These are phyloP conservation scores for Irpex lacteus DNA, from an alignment of 1,284 basidiomycete genomes.

Conservation along the genomic window DNA sequence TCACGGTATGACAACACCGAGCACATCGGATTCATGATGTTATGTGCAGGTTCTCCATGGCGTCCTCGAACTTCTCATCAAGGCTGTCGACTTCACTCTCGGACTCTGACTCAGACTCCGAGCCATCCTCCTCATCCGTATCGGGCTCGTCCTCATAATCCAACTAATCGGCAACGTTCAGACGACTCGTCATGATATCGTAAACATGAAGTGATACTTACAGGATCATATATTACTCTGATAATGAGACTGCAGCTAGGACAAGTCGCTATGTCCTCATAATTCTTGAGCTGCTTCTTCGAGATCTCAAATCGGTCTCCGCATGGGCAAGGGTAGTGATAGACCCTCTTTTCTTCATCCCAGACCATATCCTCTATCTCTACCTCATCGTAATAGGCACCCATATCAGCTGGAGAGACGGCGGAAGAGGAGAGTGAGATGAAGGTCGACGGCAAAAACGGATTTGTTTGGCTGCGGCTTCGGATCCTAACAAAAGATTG, in stretches of 20 bases:
- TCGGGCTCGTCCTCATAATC: conserved; percentile 70
- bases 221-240: conserved; percentile 93
- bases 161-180: conserved; percentile 39
- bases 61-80: conserved; percentile 58
- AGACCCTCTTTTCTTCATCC: conserved; percentile 82
- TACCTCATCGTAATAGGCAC: conserved; percentile 87
- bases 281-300: conserved; percentile 81
- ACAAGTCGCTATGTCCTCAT: conserved; percentile 96
- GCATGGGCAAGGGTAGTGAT: conserved; percentile 97
- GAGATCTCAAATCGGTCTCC: conserved; percentile 98
- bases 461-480: conserved; percentile 11
- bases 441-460: background rate
- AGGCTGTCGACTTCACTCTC: conserved; percentile 34
- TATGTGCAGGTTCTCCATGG: conserved; percentile 60
- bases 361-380: conserved; percentile 96
- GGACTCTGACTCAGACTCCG: conserved; percentile 34
- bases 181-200: background rate
- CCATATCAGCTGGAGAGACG: conserved; percentile 44
- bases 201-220: conserved; percentile 41
- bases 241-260: conserved; percentile 96
- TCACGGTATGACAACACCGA: background rate
- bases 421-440: background rate
- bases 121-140: conserved; percentile 38
- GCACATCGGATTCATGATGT: conserved; percentile 22
- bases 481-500: conserved; percentile 10